These are phyloP conservation scores for Escallonia rubra DNA, from an alignment of 129 eudicot genomes.

Conservation along the genomic window DNA sequence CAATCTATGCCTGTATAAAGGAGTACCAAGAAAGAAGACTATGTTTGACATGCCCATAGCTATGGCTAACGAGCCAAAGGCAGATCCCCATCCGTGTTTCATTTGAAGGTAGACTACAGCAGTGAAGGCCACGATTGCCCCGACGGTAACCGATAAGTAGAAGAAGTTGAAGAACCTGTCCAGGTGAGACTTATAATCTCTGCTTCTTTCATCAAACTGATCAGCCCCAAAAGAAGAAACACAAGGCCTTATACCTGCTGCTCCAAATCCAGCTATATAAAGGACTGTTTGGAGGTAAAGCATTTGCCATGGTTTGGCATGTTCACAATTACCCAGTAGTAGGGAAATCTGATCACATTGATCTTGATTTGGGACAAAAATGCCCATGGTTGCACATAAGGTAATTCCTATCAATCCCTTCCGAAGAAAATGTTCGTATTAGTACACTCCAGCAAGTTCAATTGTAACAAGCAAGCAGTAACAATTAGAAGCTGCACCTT, in stretches of 20 bases:
- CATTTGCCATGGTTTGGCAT: conserved; percentile 89
- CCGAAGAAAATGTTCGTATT: neutral
- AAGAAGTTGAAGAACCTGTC: conserved; percentile 86
- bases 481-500: neutral
- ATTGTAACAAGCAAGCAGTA: neutral
- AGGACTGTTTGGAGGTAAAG: conserved; percentile 58
- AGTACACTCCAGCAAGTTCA: neutral
- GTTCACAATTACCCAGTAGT: conserved; percentile 70
- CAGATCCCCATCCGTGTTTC: conserved; percentile 82
- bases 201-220: conserved; percentile 81
- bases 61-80: conserved; percentile 74
- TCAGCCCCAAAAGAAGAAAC: conserved; percentile 96
- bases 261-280: conserved; percentile 82
- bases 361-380: conserved; percentile 71
- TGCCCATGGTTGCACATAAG: conserved; percentile 54
- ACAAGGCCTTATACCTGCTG: conserved; percentile 97
- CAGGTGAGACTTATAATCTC: conserved; percentile 57
- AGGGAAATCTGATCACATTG: conserved; percentile 66
- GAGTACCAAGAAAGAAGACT: conserved; percentile 78
- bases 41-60: conserved; percentile 85
- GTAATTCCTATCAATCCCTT: conserved; percentile 94
- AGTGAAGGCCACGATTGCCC: conserved; percentile 88
- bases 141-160: conserved; percentile 76
- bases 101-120: conserved; percentile 79
- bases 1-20: conserved; percentile 69